These are phyloP conservation scores for Anthracocystis setariae DNA, from an alignment of 1,284 basidiomycete genomes.

Conservation along the genomic window DNA sequence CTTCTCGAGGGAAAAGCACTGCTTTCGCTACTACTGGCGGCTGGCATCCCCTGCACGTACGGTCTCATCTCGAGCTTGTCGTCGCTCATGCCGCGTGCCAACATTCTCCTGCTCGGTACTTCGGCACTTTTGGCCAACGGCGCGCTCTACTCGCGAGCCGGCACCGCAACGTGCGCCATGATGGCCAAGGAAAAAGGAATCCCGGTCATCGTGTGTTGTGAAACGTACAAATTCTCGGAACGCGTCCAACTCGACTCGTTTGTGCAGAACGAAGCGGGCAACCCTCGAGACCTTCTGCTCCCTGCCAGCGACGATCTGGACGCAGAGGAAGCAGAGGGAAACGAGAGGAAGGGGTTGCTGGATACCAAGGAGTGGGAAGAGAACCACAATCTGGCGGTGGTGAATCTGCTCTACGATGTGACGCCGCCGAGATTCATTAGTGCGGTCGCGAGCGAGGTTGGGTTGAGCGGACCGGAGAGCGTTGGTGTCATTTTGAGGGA, in stretches of 20 bases:
- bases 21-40: constrained; percentile 77
- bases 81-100: constrained; percentile 80
- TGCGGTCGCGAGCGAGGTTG: constrained; percentile 65
- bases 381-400: constrained; percentile 49
- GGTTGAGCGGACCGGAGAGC: constrained; percentile 64
- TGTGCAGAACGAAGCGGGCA: constrained; percentile 86
- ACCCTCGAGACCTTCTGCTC: constrained; percentile 48
- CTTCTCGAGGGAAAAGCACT: constrained; percentile 84
- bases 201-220: constrained; percentile 94
- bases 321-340: constrained; percentile 5
- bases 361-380: constrained; percentile 47
- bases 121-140: constrained; percentile 95
- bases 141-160: constrained; percentile 90
- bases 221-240: constrained; percentile 98
- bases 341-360: constrained; percentile 30
- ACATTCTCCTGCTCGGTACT: constrained; percentile 88
- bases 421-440: constrained; percentile 64
- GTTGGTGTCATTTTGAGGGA: constrained; percentile 65
- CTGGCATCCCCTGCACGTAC: constrained; percentile 88
- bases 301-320: constrained; percentile 28
- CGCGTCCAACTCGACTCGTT: constrained; percentile 92
- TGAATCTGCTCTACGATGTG: constrained; percentile 65
- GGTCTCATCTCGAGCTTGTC: constrained; percentile 87
- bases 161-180: constrained; percentile 95
- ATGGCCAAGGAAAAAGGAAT: constrained; percentile 88